Conservation (phyloP, 225 moss, liverwort and hornwort species). For the Physcomitrium patens region DNA sequence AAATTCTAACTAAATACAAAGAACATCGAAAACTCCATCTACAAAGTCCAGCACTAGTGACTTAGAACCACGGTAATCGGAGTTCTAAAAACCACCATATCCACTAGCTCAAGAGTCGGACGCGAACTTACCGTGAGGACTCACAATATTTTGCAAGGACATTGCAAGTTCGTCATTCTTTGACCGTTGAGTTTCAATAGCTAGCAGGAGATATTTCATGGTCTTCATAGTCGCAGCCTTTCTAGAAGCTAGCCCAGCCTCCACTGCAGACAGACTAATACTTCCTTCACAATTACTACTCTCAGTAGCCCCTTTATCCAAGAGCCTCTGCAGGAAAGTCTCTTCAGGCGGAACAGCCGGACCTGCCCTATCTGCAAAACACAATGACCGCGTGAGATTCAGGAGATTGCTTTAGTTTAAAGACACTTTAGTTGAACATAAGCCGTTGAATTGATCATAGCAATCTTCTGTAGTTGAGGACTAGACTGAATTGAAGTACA, state of each 20-base stretch:
- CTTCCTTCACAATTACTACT: slow-evolving; percentile 76
- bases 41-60: not conserved
- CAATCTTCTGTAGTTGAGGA: not conserved
- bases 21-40: no score
- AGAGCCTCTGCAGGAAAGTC: slow-evolving; percentile 85
- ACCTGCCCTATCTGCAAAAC: slow-evolving; percentile 62
- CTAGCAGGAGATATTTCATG: slow-evolving; percentile 82
- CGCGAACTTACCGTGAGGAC: slow-evolving; percentile 69
- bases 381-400: slow-evolving; percentile 20
- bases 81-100: not conserved
- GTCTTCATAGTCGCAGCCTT: slow-evolving; percentile 78
- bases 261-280: slow-evolving; percentile 55
- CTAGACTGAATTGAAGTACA: not conserved
- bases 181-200: slow-evolving; percentile 78
- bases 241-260: slow-evolving; percentile 62
- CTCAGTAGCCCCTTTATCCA: slow-evolving; percentile 95
- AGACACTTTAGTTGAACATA: slow-evolving; percentile 9
- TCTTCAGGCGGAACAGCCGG: slow-evolving; percentile 68
- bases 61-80: not conserved
- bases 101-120: slow-evolving; percentile 14
- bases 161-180: slow-evolving; percentile 77
- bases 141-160: slow-evolving; percentile 52
- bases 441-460: slow-evolving; percentile 6
- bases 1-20: no score
- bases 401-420: slow-evolving; percentile 15